Evolutionary conservation across 2,329 filamentous ascomycete genomes (phyloP).

Genomic region (Neurospora sp.): DNA sequence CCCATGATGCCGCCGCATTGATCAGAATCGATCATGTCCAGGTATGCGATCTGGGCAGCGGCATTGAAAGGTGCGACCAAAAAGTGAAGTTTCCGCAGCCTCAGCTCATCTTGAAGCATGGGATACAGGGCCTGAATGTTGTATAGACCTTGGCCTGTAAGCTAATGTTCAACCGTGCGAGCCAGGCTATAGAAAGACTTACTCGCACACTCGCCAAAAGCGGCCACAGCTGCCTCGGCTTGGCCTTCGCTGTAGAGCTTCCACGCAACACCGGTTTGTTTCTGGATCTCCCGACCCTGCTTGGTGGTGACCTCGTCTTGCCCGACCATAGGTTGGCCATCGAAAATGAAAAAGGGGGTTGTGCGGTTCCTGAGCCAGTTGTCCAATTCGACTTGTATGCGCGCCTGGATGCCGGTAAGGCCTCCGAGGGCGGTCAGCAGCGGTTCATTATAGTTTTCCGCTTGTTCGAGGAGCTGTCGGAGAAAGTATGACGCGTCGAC

Average conservation of each 20-base stretch:
- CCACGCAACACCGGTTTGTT: slow-evolving; percentile 74
- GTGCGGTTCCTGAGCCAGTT: slow-evolving; percentile 61
- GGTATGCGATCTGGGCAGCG: slow-evolving; percentile 76
- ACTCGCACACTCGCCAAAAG: slow-evolving; percentile 76
- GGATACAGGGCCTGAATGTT: slow-evolving; percentile 64
- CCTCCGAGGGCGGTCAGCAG: slow-evolving; percentile 85
- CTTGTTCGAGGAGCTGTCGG: slow-evolving; percentile 59
- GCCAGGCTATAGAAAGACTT: slow-evolving; percentile 18
- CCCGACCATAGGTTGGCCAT: slow-evolving; percentile 71
- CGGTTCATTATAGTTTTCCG: slow-evolving; percentile 65
- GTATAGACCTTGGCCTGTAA: slow-evolving; percentile 50
- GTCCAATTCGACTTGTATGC: slow-evolving; percentile 68
- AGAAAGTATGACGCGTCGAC: slow-evolving; percentile 90
- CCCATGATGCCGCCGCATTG: slow-evolving; percentile 73
- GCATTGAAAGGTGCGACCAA: slow-evolving; percentile 81
- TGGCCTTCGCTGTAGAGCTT: slow-evolving; percentile 72
- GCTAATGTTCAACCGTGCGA: slow-evolving; percentile 15
- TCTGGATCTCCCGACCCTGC: slow-evolving; percentile 54
- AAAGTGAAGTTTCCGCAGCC: slow-evolving; percentile 60
- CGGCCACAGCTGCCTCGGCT: slow-evolving; percentile 69
- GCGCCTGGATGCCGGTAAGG: slow-evolving; percentile 66
- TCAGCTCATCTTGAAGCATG: slow-evolving; percentile 65
- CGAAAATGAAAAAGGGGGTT: slow-evolving; percentile 82
- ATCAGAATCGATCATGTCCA: slow-evolving; percentile 57
- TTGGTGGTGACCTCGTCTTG: slow-evolving; percentile 62